Base-by-base conservation (phyloP, 2,329 filamentous ascomycete genomes). In the Phaeosphaeria sp. region DNA sequence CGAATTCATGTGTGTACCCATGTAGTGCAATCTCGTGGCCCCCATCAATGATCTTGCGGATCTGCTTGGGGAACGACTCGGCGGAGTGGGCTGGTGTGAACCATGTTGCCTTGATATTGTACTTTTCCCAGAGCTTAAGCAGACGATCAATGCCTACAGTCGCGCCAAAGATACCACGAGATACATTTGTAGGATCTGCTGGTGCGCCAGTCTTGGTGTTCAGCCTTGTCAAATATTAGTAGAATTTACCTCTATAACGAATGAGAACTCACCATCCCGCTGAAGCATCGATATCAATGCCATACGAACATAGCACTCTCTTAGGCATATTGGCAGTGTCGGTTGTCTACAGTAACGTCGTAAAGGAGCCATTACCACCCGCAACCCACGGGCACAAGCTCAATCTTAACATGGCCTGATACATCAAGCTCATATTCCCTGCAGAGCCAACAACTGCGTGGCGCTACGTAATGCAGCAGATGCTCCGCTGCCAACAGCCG, bases 41-140 rank as follows among this genome's bases (percentile, higher is more conserved):
- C 5, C 69, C 70, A 54, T 80, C 78, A 6, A 76, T 63, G 33
- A 81, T 73, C 68, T 78, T 80, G 30, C 77, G 80, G 52, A 83
- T 74, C 66, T 81, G 81, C 22, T 77, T 73, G 0, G 81, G 84
- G 66, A 85, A 81, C 0, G 78, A 80, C 54, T 83, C 81, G 6
- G 84, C 65, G 2, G 80, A 71, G 60, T 81, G 79, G 2, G 72
- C 78, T 13, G 78, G 79, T 55, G 74, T 64, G 64, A 79, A 80
- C 74, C 77, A 80, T 1, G 77, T 80, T 9, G 76, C 64, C 55
- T 76, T 77, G 65, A 81, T 81, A 48, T 73, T 64, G 64, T 80
- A 76, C 42, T 77, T 78, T 44, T 74, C 69, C 65, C 69, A 80
- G 9, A 82, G 68, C 47, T 74, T 76, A 6, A 81, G 73, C 2